Conservation (phyloP, 202 grass and related monocot species). For the Eragrostis tef region DNA sequence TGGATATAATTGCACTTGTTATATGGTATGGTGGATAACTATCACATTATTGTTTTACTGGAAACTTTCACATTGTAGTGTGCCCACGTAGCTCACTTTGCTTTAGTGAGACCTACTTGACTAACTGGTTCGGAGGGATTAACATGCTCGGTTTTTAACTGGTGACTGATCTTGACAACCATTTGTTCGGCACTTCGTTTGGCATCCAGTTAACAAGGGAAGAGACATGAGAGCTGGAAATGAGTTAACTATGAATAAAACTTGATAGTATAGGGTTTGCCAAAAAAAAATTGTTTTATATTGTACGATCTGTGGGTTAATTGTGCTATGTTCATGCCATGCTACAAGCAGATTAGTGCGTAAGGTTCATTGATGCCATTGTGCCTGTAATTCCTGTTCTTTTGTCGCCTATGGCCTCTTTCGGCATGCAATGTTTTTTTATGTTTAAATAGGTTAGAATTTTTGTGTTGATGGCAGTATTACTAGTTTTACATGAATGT, state of each 20-base stretch:
- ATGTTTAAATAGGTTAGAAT: constrained; percentile 10
- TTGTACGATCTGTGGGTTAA: no score
- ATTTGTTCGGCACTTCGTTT: not conserved
- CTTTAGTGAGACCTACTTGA: not conserved
- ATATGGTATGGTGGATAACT: not conserved
- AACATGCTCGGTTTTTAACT: not conserved
- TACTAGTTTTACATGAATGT: constrained; percentile 22
- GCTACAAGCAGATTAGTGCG: no score
- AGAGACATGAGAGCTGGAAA: not conserved
- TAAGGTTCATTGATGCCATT: constrained; percentile 8
- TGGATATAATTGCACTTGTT: not conserved
- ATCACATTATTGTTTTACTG: not conserved
- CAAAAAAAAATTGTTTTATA: no score
- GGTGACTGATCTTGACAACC: not conserved
- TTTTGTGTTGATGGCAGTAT: not conserved
- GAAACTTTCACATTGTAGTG: not conserved
- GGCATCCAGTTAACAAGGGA: not conserved
- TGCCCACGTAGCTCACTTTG: not conserved
- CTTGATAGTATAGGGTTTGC: not conserved
- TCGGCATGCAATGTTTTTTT: not conserved
- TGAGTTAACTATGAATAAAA: not conserved
- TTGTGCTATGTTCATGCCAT: no score
- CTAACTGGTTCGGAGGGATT: not conserved
- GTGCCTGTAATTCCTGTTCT: no score
- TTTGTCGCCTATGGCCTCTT: not conserved